Evolutionary conservation across 495 filamentous ascomycete species (phyloP).

Genomic region (Penicillium bovifimosum): DNA sequence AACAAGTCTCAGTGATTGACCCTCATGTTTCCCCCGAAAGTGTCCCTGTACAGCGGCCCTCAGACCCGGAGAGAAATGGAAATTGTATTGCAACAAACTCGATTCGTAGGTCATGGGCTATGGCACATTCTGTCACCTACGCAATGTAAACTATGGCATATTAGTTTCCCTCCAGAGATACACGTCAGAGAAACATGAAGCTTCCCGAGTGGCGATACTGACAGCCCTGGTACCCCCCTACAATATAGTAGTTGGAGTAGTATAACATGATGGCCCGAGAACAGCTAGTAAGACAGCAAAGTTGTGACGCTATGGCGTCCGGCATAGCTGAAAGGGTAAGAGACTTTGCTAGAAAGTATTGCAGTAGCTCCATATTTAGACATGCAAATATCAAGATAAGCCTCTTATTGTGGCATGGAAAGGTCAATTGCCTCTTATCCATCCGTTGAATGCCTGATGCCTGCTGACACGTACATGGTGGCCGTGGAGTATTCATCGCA

Average conservation of each 20-base stretch:
- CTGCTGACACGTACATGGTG: not conserved
- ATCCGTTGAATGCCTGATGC: not conserved
- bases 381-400: not conserved
- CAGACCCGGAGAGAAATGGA: too few species aligned
- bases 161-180: too few species aligned
- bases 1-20: too few species aligned
- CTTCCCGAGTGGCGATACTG: constrained; percentile 19
- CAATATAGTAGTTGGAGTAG: too few species aligned
- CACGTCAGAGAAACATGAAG: not conserved
- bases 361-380: not conserved
- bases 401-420: not conserved
- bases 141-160: not conserved
- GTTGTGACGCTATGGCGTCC: constrained; percentile 15
- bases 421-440: not conserved
- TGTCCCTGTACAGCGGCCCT: too few species aligned
- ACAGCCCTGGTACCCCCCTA: too few species aligned
- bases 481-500: not conserved
- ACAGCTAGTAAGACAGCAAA: not conserved
- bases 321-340: not conserved
- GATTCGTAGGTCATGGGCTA: too few species aligned
- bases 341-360: not conserved
- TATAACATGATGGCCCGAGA: too few species aligned
- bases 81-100: too few species aligned
- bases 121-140: not conserved
- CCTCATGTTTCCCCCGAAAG: too few species aligned